A percentile compares a stretch with the other conserved stretches of the same genome.
phyloP scores from a whole-genome alignment of 192 early-diverging fungal species.

The Entomortierella lignicola region DNA sequence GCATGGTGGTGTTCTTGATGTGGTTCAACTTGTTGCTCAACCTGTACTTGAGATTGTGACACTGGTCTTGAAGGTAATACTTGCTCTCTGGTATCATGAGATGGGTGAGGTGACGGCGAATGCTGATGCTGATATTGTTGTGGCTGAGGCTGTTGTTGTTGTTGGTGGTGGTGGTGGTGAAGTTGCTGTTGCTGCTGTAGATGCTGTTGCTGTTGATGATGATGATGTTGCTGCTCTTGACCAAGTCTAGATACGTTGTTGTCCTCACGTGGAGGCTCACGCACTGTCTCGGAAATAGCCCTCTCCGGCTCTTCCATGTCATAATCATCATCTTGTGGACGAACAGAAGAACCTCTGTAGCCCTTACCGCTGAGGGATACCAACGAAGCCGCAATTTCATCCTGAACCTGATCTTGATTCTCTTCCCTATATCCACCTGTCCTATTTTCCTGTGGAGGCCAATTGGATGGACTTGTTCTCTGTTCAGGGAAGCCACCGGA shows the following conservation, averaged over 20 bases:
- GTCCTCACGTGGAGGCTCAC: neutral
- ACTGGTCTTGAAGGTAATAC: neutral
- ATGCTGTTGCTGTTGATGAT: slow-evolving; percentile 4
- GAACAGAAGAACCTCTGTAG: neutral
- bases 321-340: slow-evolving; percentile 47
- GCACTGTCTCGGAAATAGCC: neutral
- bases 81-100: slow-evolving; percentile 1
- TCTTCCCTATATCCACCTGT: slow-evolving; percentile 10
- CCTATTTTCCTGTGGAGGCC: slow-evolving; percentile 15
- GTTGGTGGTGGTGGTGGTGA: slow-evolving; percentile 1
- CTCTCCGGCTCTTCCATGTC: slow-evolving; percentile 41
- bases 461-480: slow-evolving; percentile 1
- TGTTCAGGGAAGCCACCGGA: slow-evolving; percentile 1
- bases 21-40: too few species aligned
- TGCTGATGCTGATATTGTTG: slow-evolving; percentile 4
- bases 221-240: slow-evolving; percentile 1
- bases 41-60: neutral
- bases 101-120: neutral
- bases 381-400: slow-evolving; percentile 47
- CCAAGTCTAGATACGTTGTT: neutral
- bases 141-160: slow-evolving; percentile 11
- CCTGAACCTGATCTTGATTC: slow-evolving; percentile 46
- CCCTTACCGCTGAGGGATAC: slow-evolving; percentile 49
- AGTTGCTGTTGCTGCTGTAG: slow-evolving; percentile 5
- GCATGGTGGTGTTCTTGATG: too few species aligned